These are phyloP conservation scores for Conoideocrella luteorostrata DNA, from an alignment of 2,329 filamentous ascomycete species.

Conservation along the genomic window DNA sequence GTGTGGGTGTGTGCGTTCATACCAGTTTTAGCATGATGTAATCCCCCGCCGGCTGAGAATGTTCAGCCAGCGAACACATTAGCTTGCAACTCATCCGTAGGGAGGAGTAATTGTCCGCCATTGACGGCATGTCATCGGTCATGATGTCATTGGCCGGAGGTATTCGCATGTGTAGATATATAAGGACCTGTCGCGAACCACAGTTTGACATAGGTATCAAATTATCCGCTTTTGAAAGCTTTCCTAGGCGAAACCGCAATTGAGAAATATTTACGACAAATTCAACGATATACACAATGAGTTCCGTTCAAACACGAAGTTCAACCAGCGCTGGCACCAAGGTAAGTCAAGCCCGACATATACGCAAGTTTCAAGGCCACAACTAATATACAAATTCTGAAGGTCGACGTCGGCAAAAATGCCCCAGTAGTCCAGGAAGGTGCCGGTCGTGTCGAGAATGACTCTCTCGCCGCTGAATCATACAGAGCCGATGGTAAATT, in stretches of 20 bases:
- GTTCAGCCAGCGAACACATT: not conserved
- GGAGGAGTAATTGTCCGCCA: not conserved
- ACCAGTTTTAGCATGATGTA: constrained; percentile 3
- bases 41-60: not conserved
- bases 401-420: constrained; percentile 42
- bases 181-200: not conserved
- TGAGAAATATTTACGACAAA: too few relatives aligned
- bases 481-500: constrained; percentile 53
- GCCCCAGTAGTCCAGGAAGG: constrained; percentile 51
- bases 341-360: too few relatives aligned
- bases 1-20: not conserved
- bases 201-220: too few relatives aligned
- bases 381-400: not conserved
- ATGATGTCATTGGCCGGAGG: constrained; percentile 5
- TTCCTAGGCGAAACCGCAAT: too few relatives aligned
- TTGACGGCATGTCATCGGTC: constrained; percentile 1
- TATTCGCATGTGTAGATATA: not conserved
- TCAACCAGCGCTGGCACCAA: constrained; percentile 9
- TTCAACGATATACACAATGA: constrained; percentile 1
- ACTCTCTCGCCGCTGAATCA: constrained; percentile 74
- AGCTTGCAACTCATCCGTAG: not conserved
- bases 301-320: constrained; percentile 2
- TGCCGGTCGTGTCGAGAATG: constrained; percentile 56
- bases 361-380: too few relatives aligned
- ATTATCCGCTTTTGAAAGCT: not conserved